A percentile compares a stretch with the other conserved stretches of the same genome.
phyloP scores from a whole-genome alignment of 331 rosid species.

The Telfairia occidentalis region DNA sequence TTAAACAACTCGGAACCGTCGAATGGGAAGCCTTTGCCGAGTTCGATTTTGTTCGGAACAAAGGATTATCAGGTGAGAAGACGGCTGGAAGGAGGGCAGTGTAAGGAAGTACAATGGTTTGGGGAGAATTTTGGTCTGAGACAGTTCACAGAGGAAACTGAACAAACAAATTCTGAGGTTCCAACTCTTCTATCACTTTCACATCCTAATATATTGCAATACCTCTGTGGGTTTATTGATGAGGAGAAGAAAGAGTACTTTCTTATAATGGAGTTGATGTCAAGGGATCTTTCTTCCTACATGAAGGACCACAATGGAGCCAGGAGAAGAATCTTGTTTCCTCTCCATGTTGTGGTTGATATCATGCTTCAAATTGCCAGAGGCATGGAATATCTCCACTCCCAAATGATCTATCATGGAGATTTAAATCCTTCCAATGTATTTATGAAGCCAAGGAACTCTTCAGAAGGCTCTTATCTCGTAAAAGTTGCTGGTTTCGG shows the following conservation, averaged over 20 bases:
- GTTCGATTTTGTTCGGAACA: constrained; percentile 34
- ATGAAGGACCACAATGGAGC: constrained; percentile 68
- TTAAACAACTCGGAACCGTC: constrained; percentile 25
- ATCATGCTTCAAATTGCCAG: constrained; percentile 93
- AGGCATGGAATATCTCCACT: constrained; percentile 79
- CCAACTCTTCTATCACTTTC: constrained; percentile 44
- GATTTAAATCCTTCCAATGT: constrained; percentile 56
- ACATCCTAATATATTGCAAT: constrained; percentile 66
- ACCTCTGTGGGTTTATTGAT: constrained; percentile 64
- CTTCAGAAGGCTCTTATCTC: constrained; percentile 57
- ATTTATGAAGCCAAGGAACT: constrained; percentile 47
- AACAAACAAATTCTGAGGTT: constrained; percentile 36
- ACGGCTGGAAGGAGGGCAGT: constrained; percentile 54
- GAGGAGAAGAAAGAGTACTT: constrained; percentile 58
- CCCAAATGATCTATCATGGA: constrained; percentile 65
- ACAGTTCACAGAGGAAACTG: constrained; percentile 43
- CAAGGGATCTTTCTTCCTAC: constrained; percentile 48
- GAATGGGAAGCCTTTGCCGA: constrained; percentile 31
- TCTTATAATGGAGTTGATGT: constrained; percentile 71
- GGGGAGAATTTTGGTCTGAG: constrained; percentile 74
- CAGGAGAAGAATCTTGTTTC: constrained; percentile 58
- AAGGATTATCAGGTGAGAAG: constrained; percentile 58
- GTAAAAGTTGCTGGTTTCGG: constrained; percentile 74
- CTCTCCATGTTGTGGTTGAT: constrained; percentile 67
- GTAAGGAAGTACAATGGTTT: constrained; percentile 76